Evolutionary conservation across 1,284 basidiomycete genomes (phyloP).

Genomic region (Trametes versicolor): DNA sequence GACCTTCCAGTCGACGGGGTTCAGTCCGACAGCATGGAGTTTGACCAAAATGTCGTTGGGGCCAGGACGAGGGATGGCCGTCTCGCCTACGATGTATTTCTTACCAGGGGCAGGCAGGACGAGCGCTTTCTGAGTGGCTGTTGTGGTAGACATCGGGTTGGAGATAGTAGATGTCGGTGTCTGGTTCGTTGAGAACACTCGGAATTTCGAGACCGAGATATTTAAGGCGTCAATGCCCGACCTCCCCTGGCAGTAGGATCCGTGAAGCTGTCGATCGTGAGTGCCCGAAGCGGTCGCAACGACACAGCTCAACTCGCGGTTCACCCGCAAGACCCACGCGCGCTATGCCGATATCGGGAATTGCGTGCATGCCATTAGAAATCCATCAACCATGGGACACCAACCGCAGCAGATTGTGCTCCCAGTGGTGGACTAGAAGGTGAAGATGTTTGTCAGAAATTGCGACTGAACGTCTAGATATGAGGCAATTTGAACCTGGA

Average conservation of each 20-base stretch:
- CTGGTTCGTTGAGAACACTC: not conserved
- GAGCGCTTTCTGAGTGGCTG: slow-evolving; percentile 37
- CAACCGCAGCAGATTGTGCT: not conserved
- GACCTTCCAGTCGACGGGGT: slow-evolving; percentile 60
- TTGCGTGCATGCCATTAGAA: not conserved
- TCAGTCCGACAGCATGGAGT: slow-evolving; percentile 52
- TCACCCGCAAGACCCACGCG: too few relatives aligned
- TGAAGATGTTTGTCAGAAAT: slow-evolving; percentile 1
- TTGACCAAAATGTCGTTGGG: slow-evolving; percentile 56
- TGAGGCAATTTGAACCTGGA: too few relatives aligned
- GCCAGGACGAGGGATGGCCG: slow-evolving; percentile 43
- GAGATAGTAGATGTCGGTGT: not conserved
- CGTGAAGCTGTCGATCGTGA: too few relatives aligned
- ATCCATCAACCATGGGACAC: not conserved
- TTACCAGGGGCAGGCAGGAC: slow-evolving; percentile 30
- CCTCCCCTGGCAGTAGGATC: too few relatives aligned
- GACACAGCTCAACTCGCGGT: too few relatives aligned
- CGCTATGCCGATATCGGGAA: not conserved
- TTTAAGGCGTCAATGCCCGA: not conserved
- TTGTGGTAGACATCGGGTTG: not conserved
- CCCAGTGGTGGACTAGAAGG: not conserved
- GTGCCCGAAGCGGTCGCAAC: too few relatives aligned
- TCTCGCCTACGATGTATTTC: slow-evolving; percentile 27
- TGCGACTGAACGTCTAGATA: slow-evolving; percentile 17
- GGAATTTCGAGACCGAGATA: not conserved